These are phyloP conservation scores for Anisodus tanguticus DNA, from an alignment of 257 asterid species.

Conservation along the genomic window DNA sequence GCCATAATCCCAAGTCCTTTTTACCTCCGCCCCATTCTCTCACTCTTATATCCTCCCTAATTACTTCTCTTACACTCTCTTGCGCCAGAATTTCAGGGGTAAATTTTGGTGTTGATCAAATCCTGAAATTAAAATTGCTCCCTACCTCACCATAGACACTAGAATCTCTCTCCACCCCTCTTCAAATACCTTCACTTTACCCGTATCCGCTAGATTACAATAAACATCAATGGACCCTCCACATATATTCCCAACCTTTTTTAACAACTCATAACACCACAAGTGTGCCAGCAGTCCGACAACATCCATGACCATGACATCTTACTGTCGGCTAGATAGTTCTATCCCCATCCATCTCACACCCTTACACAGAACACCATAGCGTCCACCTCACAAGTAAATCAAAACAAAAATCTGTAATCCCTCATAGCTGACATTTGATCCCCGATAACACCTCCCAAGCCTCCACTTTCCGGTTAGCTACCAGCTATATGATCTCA, in stretches of 20 bases:
- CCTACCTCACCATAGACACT: background rate
- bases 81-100: background rate
- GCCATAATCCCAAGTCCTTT: background rate
- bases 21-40: background rate
- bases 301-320: background rate
- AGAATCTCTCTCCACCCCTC: background rate
- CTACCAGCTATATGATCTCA: background rate
- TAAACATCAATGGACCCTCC: background rate
- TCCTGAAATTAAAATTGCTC: background rate
- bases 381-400: background rate
- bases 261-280: conserved; percentile 10
- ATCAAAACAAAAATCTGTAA: background rate
- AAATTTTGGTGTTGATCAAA: background rate
- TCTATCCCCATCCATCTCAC: background rate
- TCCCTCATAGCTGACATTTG: background rate
- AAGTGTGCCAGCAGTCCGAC: background rate
- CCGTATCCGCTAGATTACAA: background rate
- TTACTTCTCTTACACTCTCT: background rate
- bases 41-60: background rate
- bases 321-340: background rate
- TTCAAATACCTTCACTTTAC: background rate
- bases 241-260: conserved; percentile 13
- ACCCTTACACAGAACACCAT: background rate
- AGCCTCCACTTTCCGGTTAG: background rate
- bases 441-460: background rate